phyloP scores from a whole-genome alignment of 768 basidiomycete species.

The Mycena indigotica region DNA sequence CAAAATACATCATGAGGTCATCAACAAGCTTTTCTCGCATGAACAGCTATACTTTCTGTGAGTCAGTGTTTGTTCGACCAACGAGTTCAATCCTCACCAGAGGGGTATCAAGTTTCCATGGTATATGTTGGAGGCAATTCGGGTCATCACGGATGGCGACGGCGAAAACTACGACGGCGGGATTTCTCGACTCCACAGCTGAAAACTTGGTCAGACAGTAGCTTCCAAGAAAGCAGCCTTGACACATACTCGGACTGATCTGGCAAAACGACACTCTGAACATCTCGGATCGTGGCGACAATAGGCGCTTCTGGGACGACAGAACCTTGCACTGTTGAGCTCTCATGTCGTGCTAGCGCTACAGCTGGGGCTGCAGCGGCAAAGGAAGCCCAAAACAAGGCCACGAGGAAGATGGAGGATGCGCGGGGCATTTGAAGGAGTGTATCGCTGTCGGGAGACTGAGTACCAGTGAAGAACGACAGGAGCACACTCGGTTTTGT shows the following conservation, averaged over 20 bases:
- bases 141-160: conserved; percentile 17
- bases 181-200: conserved; percentile 15
- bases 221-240: neutral
- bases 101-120: too few relatives aligned
- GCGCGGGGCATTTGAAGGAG: conserved; percentile 11
- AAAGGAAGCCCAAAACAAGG: conserved; percentile 11
- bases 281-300: neutral
- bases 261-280: neutral
- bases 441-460: conserved; percentile 15
- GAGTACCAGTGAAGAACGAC: conserved; percentile 12
- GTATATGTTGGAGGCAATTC: too few relatives aligned
- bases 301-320: conserved; percentile 2
- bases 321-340: too few relatives aligned
- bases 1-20: too few relatives aligned
- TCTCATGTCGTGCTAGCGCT: too few relatives aligned
- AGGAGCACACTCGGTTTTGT: conserved; percentile 19
- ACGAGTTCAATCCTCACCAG: too few relatives aligned
- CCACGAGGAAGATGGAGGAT: conserved; percentile 15
- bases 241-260: conserved; percentile 13
- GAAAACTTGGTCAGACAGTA: conserved; percentile 5
- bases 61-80: too few relatives aligned
- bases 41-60: too few relatives aligned
- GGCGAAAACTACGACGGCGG: conserved; percentile 23
- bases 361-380: conserved; percentile 18
- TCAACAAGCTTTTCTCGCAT: too few relatives aligned